A percentile compares a stretch with the other conserved stretches of the same genome.
phyloP scores from a whole-genome alignment of 495 filamentous ascomycete genomes.

The Talaromyces stipitatus region DNA sequence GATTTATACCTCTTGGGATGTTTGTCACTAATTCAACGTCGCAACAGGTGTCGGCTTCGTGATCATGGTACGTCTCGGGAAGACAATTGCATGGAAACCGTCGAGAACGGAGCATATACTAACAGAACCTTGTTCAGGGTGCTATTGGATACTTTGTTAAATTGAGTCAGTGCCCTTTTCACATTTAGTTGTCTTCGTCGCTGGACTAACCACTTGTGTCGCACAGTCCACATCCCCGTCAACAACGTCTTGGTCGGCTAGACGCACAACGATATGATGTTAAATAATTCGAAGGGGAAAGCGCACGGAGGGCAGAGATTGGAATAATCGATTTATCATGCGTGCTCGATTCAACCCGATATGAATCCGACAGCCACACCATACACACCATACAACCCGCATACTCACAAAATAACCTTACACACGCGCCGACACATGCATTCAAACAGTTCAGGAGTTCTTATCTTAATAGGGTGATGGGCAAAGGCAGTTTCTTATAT shows the following conservation, averaged over 20 bases:
- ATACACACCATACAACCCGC: neutral
- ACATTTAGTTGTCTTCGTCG: neutral
- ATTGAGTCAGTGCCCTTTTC: conserved; percentile 53
- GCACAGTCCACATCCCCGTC: conserved; percentile 68
- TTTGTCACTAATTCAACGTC: neutral
- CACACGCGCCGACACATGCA: too few species aligned
- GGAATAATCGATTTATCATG: neutral
- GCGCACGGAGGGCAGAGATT: neutral
- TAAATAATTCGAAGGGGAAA: neutral
- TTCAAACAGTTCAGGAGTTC: neutral
- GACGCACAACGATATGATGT: neutral
- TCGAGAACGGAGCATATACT: neutral
- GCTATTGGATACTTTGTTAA: conserved; percentile 88
- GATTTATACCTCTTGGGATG: neutral
- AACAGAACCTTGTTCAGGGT: conserved; percentile 12
- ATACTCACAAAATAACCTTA: too few species aligned
- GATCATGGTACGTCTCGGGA: conserved; percentile 58
- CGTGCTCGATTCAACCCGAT: neutral
- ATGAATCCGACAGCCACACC: neutral
- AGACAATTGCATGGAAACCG: neutral
- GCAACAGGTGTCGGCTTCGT: conserved; percentile 57
- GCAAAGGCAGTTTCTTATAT: neutral
- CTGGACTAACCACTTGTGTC: neutral
- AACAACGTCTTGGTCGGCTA: conserved; percentile 72
- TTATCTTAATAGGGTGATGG: neutral